Percentiles rank a stretch among this genome's conserved stretches.
These are phyloP conservation scores for Thamnidium elegans DNA, from an alignment of 192 early-diverging fungal species.

Conservation along the genomic window DNA sequence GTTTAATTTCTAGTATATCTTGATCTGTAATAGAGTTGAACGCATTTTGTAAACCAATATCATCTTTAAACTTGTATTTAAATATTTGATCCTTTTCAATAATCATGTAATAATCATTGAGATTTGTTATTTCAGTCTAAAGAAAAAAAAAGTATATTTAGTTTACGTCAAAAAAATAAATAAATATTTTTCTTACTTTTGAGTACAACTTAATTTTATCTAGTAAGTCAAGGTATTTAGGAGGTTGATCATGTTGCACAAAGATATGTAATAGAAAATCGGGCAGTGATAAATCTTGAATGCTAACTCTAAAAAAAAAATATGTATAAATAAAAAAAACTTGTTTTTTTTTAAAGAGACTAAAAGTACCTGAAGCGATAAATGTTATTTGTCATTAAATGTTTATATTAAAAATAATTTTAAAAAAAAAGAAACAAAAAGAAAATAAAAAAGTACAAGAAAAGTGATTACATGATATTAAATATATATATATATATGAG, in stretches of 20 bases:
- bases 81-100: constrained; percentile 4
- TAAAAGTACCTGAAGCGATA: constrained; percentile 1
- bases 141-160: too few relatives aligned
- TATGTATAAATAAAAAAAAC: neutral
- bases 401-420: neutral
- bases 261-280: constrained; percentile 16
- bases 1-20: constrained; percentile 5
- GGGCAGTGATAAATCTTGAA: constrained; percentile 4
- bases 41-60: constrained; percentile 1
- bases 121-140: neutral
- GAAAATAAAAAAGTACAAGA: neutral
- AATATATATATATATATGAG: neutral
- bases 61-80: neutral
- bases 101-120: neutral
- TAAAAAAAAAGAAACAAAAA: neutral
- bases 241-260: constrained; percentile 9
- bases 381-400: neutral
- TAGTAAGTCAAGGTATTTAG: constrained; percentile 4
- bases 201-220: constrained; percentile 12
- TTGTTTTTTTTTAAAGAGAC: neutral
- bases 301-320: neutral
- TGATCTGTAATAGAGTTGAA: constrained; percentile 2
- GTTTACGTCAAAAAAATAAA: too few relatives aligned
- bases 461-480: neutral
- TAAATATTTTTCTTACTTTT: neutral